phyloP scores from a whole-genome alignment of 2,329 filamentous ascomycete genomes.

The Talaromyces sp. region DNA sequence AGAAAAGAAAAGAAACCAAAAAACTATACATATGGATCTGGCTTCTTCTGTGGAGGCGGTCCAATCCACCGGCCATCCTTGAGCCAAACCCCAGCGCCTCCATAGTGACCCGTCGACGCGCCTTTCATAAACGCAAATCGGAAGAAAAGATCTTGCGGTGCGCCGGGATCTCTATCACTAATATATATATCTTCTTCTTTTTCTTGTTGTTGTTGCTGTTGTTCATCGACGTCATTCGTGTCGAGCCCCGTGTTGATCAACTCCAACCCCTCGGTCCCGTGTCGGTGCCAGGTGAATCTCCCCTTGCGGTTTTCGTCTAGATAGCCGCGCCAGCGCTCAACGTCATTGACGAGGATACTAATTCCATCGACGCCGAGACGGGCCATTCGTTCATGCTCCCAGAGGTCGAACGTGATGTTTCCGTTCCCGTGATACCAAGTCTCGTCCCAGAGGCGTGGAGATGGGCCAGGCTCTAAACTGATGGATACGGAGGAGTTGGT shows the following conservation, averaged over 20 bases:
- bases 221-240: not conserved
- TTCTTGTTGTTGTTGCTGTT: not conserved
- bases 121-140: constrained; percentile 43
- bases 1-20: not conserved
- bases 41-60: constrained; percentile 18
- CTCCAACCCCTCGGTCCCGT: constrained; percentile 36
- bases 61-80: constrained; percentile 30
- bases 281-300: constrained; percentile 48
- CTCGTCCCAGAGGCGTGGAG: constrained; percentile 10
- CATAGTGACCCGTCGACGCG: constrained; percentile 34
- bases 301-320: constrained; percentile 44
- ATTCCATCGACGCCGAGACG: constrained; percentile 49
- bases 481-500: constrained; percentile 42
- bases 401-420: constrained; percentile 43
- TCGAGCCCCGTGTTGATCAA: constrained; percentile 14
- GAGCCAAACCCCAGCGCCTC: constrained; percentile 35
- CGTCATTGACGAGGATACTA: constrained; percentile 58
- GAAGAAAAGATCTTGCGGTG: constrained; percentile 41
- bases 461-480: constrained; percentile 31
- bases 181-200: not conserved
- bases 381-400: constrained; percentile 35
- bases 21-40: not conserved
- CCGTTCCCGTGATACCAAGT: constrained; percentile 34
- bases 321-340: constrained; percentile 57
- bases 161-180: constrained; percentile 18